phyloP scores from a whole-genome alignment of 176 grass and related monocot genomes.

The Miscanthus lutarioriparius region DNA sequence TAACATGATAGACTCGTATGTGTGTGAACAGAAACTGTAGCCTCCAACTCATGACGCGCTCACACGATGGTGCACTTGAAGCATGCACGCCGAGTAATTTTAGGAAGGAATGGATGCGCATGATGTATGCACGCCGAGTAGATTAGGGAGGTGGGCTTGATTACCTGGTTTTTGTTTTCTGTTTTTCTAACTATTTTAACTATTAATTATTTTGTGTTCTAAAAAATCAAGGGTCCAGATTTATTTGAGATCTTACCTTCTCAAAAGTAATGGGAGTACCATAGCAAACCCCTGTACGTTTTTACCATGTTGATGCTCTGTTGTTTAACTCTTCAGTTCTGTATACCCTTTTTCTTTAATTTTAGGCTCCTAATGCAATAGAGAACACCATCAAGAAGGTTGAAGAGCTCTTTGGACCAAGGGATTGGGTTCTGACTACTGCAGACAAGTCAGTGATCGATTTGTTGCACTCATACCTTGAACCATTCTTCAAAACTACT shows the following conservation, averaged over 20 bases:
- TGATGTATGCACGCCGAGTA: background rate
- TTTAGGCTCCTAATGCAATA: constrained; percentile 81
- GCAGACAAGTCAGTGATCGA: constrained; percentile 65
- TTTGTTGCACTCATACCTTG: constrained; percentile 73
- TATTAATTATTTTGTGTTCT: background rate
- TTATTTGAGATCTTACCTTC: background rate
- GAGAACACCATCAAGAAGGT: constrained; percentile 82
- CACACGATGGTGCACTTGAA: background rate
- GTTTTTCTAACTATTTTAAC: background rate
- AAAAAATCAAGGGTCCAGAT: background rate
- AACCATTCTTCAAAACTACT: constrained; percentile 89
- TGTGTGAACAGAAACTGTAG: background rate
- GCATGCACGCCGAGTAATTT: background rate
- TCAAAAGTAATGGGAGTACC: background rate
- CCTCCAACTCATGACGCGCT: background rate
- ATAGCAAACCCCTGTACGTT: background rate
- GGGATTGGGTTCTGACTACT: constrained; percentile 51
- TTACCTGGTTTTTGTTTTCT: background rate
- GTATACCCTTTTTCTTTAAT: background rate
- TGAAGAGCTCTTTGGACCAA: constrained; percentile 62
- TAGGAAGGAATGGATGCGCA: background rate
- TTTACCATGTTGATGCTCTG: constrained; percentile 8
- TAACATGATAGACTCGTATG: background rate
- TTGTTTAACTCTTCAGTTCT: constrained; percentile 12
- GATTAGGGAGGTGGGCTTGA: background rate